Evolutionary conservation across 306 rosid species (phyloP).

Genomic region (Cotoneaster glaucophyllus): DNA sequence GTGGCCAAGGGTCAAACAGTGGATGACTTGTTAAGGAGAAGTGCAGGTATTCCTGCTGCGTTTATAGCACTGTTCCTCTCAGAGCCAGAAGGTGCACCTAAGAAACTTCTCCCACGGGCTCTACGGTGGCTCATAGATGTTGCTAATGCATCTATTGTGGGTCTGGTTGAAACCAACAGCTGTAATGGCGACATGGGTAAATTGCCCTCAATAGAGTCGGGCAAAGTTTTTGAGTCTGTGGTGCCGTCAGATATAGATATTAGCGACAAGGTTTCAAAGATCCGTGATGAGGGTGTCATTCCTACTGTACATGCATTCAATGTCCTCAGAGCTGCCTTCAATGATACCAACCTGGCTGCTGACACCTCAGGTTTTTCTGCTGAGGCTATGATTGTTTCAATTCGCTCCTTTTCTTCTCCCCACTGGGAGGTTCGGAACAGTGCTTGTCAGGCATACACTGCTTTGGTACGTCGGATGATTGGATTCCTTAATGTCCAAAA

Average conservation of each 20-base stretch:
- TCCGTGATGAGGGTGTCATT: constrained; percentile 91
- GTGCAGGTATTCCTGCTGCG: constrained; percentile 99
- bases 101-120: constrained; percentile 89
- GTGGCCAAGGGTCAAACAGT: constrained; percentile 80
- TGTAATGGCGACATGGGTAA: constrained; percentile 27
- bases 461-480: constrained; percentile 87
- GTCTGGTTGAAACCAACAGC: constrained; percentile 37
- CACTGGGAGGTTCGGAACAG: constrained; percentile 96
- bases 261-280: constrained; percentile 49
- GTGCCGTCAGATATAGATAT: constrained; percentile 33
- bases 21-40: constrained; percentile 91
- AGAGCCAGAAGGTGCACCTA: constrained; percentile 98
- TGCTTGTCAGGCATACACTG: constrained; percentile 92
- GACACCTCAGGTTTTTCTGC: constrained; percentile 97
- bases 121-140: constrained; percentile 88
- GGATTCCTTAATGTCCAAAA: constrained; percentile 93
- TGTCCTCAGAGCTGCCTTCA: constrained; percentile 83
- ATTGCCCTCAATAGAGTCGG: constrained; percentile 22
- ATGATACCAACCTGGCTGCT: constrained; percentile 85
- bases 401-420: constrained; percentile 84
- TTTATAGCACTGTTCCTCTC: constrained; percentile 86
- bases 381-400: constrained; percentile 73
- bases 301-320: constrained; percentile 96
- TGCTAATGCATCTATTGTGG: constrained; percentile 52
- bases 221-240: constrained; percentile 23